Conservation (phyloP, 1,284 basidiomycete genomes). For the Cutaneotrichosporon daszewskae region DNA sequence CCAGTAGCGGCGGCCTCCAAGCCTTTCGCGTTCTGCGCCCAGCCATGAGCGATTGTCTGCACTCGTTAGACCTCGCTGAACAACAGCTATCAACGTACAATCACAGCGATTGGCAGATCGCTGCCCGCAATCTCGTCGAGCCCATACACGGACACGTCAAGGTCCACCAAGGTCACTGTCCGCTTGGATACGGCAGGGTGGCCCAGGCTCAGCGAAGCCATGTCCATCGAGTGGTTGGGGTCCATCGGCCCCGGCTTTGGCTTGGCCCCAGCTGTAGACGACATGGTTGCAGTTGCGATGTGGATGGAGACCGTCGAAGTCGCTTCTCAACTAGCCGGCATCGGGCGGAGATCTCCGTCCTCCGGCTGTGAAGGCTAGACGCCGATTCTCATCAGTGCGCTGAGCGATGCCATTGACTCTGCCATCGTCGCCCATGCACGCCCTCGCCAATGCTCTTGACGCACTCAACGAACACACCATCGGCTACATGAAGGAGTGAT, state of each 20-base stretch:
- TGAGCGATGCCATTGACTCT: no score
- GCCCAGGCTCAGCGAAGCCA: slow-evolving; percentile 20
- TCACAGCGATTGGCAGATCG: slow-evolving; percentile 22
- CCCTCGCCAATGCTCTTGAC: no score
- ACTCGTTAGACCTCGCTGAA: neutral
- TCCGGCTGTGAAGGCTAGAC: no score
- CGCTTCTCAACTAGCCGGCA: no score
- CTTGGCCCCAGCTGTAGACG: neutral
- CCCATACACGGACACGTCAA: slow-evolving; percentile 35
- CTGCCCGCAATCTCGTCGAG: slow-evolving; percentile 36
- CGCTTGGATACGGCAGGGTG: slow-evolving; percentile 10
- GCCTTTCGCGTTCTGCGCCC: slow-evolving; percentile 28
- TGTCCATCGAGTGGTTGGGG: slow-evolving; percentile 13
- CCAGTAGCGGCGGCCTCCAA: slow-evolving; percentile 34
- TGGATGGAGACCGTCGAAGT: no score
- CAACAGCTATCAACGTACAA: slow-evolving; percentile 22
- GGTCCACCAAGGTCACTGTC: slow-evolving; percentile 24
- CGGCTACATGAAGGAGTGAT: no score
- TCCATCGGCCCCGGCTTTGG: slow-evolving; percentile 6
- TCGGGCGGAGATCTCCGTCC: no score
- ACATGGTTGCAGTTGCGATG: no score
- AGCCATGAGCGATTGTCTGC: slow-evolving; percentile 26
- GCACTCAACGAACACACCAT: no score
- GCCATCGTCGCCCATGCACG: no score
- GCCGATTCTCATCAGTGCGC: no score